phyloP scores from a whole-genome alignment of 2,329 filamentous ascomycete genomes.

The Penicillium psychrosexuale region DNA sequence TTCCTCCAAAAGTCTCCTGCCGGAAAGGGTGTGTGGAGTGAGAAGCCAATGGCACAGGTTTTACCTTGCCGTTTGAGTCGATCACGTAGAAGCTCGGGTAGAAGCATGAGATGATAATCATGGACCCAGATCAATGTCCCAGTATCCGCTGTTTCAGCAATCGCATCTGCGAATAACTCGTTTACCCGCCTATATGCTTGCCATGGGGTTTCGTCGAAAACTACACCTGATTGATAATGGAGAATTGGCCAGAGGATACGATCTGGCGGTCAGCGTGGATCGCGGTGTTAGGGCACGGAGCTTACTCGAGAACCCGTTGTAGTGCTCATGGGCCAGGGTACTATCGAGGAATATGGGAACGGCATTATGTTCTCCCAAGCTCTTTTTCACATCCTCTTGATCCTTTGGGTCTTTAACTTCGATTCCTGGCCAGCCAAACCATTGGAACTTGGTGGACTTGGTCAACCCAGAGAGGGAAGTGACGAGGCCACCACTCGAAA shows the following conservation, averaged over 20 bases:
- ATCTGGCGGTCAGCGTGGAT: conserved; percentile 51
- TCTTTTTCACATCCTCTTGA: conserved; percentile 63
- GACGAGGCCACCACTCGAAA: conserved; percentile 89
- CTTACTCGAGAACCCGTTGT: conserved; percentile 93
- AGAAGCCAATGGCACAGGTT: conserved; percentile 91
- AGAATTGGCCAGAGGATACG: conserved; percentile 87
- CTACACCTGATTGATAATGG: conserved; percentile 13
- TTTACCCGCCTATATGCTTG: conserved; percentile 85
- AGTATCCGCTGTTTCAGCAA: conserved; percentile 75
- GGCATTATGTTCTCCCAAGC: conserved; percentile 75
- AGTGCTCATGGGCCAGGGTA: conserved; percentile 83
- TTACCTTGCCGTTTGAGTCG: conserved; percentile 65
- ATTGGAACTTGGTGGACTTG: conserved; percentile 86
- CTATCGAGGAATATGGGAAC: conserved; percentile 85
- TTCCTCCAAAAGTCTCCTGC: conserved; percentile 91
- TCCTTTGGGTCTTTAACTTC: conserved; percentile 75
- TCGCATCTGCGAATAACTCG: conserved; percentile 77
- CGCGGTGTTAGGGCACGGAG: not conserved
- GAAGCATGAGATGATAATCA: conserved; percentile 95
- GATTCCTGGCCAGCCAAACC: conserved; percentile 94
- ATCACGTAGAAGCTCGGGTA: conserved; percentile 83
- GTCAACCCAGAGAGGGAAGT: conserved; percentile 82
- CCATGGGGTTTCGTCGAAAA: conserved; percentile 52
- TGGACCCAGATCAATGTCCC: conserved; percentile 93
- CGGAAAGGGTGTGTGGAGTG: conserved; percentile 91